Evolutionary conservation across 176 grass and related monocot species (phyloP).

Genomic region (Carex parvula): DNA sequence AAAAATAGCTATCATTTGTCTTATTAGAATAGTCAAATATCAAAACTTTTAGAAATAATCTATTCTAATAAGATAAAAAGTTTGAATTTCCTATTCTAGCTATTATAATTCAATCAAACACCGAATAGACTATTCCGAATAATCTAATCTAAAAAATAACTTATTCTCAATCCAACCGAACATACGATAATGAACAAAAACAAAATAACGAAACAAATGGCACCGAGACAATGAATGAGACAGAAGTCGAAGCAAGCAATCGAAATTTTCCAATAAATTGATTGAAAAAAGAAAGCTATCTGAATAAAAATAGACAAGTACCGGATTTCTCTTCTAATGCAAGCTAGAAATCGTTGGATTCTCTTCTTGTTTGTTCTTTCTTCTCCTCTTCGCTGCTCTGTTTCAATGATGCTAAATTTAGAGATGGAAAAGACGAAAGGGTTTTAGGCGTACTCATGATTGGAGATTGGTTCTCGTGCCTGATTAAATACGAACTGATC

Average conservation of each 20-base stretch:
- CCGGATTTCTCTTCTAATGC: constrained; percentile 1
- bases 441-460: not conserved
- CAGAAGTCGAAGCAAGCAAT: not conserved
- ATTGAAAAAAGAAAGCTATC: not conserved
- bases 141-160: no score
- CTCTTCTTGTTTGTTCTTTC: not conserved
- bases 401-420: not conserved
- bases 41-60: no score
- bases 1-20: no score
- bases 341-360: no score
- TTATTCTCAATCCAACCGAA: no score
- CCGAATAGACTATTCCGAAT: no score
- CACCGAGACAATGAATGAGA: not conserved
- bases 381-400: not conserved
- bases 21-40: no score
- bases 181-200: not conserved
- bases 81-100: no score
- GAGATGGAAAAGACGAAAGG: constrained; percentile 7
- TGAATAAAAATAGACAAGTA: not conserved
- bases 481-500: not conserved
- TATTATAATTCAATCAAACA: no score
- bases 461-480: not conserved
- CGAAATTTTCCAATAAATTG: not conserved
- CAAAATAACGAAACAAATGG: not conserved
- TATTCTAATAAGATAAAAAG: no score